These are phyloP conservation scores for Gloeophyllum trabeum DNA, from an alignment of 768 basidiomycete species.

Conservation along the genomic window DNA sequence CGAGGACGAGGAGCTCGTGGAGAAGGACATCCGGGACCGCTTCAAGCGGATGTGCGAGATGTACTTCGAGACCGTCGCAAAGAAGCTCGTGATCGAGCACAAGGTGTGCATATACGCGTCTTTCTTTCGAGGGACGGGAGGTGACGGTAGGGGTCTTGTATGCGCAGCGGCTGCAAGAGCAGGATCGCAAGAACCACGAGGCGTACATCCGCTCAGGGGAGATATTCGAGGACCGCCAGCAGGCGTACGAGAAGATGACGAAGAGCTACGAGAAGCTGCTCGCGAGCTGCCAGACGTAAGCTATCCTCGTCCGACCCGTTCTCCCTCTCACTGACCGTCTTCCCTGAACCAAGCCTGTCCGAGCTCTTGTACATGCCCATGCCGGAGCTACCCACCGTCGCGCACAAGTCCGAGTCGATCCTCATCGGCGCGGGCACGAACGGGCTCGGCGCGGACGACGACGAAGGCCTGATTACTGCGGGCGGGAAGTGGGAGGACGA, in stretches of 20 bases:
- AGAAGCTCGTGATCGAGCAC: conserved; percentile 87
- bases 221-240: conserved; percentile 97
- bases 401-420: conserved; percentile 76
- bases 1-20: conserved; percentile 69
- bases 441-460: conserved; percentile 37
- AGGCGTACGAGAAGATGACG: conserved; percentile 98
- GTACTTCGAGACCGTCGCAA: conserved; percentile 86
- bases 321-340: conserved; percentile 6
- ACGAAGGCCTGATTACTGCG: conserved; percentile 34
- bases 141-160: neutral
- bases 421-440: conserved; percentile 46
- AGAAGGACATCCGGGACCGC: conserved; percentile 76
- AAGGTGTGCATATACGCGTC: conserved; percentile 49
- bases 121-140: neutral
- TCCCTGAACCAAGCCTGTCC: conserved; percentile 48
- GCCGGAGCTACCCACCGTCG: conserved; percentile 72
- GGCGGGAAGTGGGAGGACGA: conserved; percentile 98
- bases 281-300: conserved; percentile 79
- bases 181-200: conserved; percentile 94
- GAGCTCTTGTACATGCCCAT: conserved; percentile 81
- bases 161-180: conserved; percentile 83
- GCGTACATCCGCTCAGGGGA: conserved; percentile 99
- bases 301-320: conserved; percentile 3
- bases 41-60: conserved; percentile 90
- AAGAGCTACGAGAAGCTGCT: conserved; percentile 89